These are phyloP conservation scores for Botrytis deweyae DNA, from an alignment of 2,329 filamentous ascomycete species.

Conservation along the genomic window DNA sequence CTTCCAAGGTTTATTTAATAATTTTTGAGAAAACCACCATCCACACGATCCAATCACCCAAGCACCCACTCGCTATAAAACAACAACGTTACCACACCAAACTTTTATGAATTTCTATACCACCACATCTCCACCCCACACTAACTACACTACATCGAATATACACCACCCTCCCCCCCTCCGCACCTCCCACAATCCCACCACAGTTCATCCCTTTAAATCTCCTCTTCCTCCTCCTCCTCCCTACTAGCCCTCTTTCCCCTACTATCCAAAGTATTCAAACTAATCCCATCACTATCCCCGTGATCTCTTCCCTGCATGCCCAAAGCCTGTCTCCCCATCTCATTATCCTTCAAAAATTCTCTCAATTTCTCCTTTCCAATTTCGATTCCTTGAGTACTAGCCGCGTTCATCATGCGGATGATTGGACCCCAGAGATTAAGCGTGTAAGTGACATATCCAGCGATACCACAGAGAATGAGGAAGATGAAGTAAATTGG, in stretches of 20 bases:
- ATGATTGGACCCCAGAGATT: slow-evolving; percentile 96
- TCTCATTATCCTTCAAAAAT: slow-evolving; percentile 85
- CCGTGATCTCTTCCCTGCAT: slow-evolving; percentile 54
- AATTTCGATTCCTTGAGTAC: slow-evolving; percentile 81
- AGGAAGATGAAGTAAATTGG: slow-evolving; percentile 90
- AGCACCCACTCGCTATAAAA: background rate
- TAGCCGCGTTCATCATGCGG: slow-evolving; percentile 90
- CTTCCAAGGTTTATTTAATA: background rate
- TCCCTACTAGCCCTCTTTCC: slow-evolving; percentile 51
- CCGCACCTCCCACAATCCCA: background rate
- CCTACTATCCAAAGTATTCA: slow-evolving; percentile 60
- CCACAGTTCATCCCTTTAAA: slow-evolving; percentile 23
- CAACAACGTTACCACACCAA: background rate
- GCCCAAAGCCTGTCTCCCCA: slow-evolving; percentile 76
- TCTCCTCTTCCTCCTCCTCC: slow-evolving; percentile 54
- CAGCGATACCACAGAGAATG: slow-evolving; percentile 70
- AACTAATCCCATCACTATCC: slow-evolving; percentile 51
- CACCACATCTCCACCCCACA: background rate
- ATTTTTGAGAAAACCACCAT: background rate
- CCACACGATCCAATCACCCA: background rate
- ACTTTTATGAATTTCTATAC: background rate
- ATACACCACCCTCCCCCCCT: background rate
- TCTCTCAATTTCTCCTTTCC: slow-evolving; percentile 88
- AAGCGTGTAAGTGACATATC: slow-evolving; percentile 88
- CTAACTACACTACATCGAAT: background rate